Percentiles rank a stretch among this genome's conserved stretches.
These are phyloP conservation scores for Medicago lupulina DNA, from an alignment of 306 rosid genomes.

Conservation along the genomic window DNA sequence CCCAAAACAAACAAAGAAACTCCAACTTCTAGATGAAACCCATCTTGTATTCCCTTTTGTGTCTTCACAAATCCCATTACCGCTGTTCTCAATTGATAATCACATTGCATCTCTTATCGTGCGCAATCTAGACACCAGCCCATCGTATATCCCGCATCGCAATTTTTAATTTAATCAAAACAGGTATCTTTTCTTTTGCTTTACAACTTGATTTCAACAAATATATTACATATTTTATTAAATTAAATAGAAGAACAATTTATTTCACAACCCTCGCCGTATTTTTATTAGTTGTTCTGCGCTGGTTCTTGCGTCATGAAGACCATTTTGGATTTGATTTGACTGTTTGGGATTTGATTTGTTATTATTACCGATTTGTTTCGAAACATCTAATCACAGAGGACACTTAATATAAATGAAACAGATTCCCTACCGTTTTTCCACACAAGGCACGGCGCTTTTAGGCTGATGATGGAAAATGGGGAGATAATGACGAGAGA, in stretches of 20 bases:
- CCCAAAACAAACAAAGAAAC: background rate
- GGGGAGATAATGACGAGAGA: background rate
- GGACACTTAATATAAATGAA: background rate
- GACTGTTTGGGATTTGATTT: background rate
- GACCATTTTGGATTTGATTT: background rate
- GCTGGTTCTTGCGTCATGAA: background rate
- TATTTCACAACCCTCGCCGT: background rate
- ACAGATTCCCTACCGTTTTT: background rate
- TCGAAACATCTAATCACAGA: background rate
- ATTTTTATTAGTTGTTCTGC: background rate
- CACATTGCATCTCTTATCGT: background rate
- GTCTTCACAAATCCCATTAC: background rate
- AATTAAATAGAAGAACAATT: background rate
- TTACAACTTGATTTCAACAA: background rate
- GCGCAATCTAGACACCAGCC: background rate
- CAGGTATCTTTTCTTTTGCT: background rate
- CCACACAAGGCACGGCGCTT: background rate
- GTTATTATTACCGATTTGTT: background rate
- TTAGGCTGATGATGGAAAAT: background rate
- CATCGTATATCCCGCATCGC: background rate
- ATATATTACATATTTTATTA: background rate
- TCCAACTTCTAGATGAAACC: background rate
- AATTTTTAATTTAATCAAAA: background rate
- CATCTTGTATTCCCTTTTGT: background rate
- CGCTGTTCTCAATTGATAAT: background rate